Base-by-base conservation (phyloP, 371 early-diverging fungal genomes). In the Syncephalastrum sp. region DNA sequence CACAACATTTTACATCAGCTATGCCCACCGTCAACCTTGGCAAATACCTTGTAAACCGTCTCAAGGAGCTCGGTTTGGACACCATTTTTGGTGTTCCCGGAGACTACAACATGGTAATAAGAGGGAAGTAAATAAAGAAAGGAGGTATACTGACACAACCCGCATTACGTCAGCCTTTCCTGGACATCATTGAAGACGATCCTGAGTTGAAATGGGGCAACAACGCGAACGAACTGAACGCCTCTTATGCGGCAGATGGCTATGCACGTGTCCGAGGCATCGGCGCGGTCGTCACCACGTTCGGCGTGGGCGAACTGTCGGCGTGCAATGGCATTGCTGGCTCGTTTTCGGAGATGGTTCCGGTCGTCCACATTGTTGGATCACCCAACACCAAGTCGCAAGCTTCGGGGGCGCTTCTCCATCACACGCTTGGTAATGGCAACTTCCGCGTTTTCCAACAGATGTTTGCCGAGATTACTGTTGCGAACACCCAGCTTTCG, bases 221-320 rank as follows among this genome's bases (percentile, higher is more conserved):
- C 48, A 64, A 69, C 56, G 67, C 68, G 5, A 79, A 79, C 27
- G 76, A 79, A 56, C 43, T 79, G 16, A 79, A 82, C 14, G 72
- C 74, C n/a, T 56, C 76, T 5, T 78, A 78, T 63, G 74, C 82
- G 3, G 81, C 81, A 12, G 82, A 82, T 63, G 81, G 82, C 17
- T 82, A 82, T 61, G 79, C 83, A 33, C 70, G 70, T 52, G 51
- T 69, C n/a, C 47, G 59, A 14, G 68, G 74, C 42, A 63, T 61
- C 12, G 74, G 70, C 42, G 59, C 74, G 27, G 42, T 82, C 8
- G 64, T 78, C 16, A 82, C 83, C 3, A 81, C 83, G 7, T 82
- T 82, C 59, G 83, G 83, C 38, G 83, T 82, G 2, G 83, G 83
- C 29, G 83, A 82, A 59, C 56, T 82, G 5, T 73, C 72, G 29